These are phyloP conservation scores for Fraxinus floribunda DNA, from an alignment of 305 asterid genomes.

Conservation along the genomic window DNA sequence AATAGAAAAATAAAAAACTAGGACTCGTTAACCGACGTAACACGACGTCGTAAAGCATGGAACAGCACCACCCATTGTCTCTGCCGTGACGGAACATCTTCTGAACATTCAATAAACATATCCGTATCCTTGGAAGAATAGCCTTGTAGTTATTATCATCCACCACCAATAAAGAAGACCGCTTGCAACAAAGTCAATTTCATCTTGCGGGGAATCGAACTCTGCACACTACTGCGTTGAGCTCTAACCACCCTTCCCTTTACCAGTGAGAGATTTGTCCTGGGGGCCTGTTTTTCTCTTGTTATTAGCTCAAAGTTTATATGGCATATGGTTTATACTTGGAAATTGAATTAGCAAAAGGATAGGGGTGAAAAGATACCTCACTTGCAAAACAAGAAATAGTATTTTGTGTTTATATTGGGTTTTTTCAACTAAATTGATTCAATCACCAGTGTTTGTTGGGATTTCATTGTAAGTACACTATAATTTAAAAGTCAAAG, in stretches of 20 bases:
- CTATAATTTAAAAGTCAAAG: neutral
- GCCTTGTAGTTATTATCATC: too few species aligned
- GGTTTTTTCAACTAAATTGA: neutral
- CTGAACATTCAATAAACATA: too few species aligned
- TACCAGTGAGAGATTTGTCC: too few species aligned
- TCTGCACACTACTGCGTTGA: too few species aligned
- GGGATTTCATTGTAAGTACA: neutral
- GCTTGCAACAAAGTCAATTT: too few species aligned
- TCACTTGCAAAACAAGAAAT: neutral
- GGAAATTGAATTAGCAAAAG: neutral
- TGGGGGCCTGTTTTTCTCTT: too few species aligned
- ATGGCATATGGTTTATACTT: neutral
- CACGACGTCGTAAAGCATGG: conserved; percentile 31
- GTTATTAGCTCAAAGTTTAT: neutral
- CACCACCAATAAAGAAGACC: too few species aligned
- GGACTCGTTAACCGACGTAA: neutral
- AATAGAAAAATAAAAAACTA: neutral
- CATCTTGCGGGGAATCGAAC: too few species aligned
- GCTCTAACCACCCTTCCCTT: too few species aligned
- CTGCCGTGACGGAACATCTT: too few species aligned
- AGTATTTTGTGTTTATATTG: neutral
- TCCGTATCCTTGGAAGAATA: too few species aligned
- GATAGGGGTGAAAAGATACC: neutral
- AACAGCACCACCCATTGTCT: too few species aligned
- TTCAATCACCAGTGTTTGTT: neutral